Conservation (phyloP, 208 protist species). For the Strigomonas culicis region DNA sequence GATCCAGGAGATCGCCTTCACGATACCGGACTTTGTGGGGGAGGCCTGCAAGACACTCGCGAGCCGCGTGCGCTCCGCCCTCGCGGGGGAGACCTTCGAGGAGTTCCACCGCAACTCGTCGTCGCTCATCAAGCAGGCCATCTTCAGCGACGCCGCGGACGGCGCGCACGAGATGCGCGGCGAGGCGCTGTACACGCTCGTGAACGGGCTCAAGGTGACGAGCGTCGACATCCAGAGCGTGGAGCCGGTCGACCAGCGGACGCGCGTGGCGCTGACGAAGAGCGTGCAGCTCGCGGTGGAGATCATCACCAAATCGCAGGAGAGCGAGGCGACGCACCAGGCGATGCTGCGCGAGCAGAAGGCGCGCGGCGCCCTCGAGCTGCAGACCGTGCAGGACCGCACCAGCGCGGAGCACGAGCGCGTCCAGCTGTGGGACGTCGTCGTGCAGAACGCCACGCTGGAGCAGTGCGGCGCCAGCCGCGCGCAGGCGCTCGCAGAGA, state of each 20-base stretch:
- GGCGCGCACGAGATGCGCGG: constrained; percentile 27
- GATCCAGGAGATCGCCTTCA: constrained; percentile 66
- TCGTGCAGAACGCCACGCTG: constrained; percentile 61
- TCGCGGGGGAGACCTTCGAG: constrained; percentile 92
- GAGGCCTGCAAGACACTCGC: constrained; percentile 94
- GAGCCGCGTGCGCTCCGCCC: constrained; percentile 89
- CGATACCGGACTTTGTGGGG: constrained; percentile 95
- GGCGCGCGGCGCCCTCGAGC: constrained; percentile 55
- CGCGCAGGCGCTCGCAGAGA: constrained; percentile 70
- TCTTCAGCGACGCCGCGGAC: constrained; percentile 75
- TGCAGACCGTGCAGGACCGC: constrained; percentile 72
- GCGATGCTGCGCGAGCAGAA: constrained; percentile 76
- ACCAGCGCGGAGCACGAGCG: constrained; percentile 56
- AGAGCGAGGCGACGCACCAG: constrained; percentile 81
- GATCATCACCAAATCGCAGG: constrained; percentile 89
- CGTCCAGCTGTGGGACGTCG: constrained; percentile 53
- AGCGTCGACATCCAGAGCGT: constrained; percentile 94
- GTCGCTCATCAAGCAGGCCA: constrained; percentile 86
- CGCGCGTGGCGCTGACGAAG: constrained; percentile 74
- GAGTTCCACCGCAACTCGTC: constrained; percentile 95
- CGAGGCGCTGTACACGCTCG: constrained; percentile 71
- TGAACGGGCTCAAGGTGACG: constrained; percentile 89
- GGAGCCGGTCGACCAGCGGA: constrained; percentile 90
- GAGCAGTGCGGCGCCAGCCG: constrained; percentile 66
- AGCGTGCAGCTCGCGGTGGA: constrained; percentile 92